Evolutionary conservation across 805 yeast species (phyloP).

Genomic region (Pichia thaimueangensis): DNA sequence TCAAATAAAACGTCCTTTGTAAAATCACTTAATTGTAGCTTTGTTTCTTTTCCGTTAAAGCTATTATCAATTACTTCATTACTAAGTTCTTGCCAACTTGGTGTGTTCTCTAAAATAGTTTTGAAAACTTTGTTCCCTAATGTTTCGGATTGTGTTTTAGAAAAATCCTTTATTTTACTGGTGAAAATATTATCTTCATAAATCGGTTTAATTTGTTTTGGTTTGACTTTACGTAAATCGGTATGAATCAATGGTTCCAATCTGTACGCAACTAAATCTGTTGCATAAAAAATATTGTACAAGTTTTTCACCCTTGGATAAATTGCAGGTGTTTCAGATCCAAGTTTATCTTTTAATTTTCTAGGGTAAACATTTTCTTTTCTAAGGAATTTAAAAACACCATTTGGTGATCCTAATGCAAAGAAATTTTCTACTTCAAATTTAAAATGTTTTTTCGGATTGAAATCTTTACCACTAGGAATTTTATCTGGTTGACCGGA

Average conservation of each 20-base stretch:
- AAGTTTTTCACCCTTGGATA: slow-evolving; percentile 58
- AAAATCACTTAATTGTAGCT: slow-evolving; percentile 21
- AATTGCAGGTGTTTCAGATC: slow-evolving; percentile 16
- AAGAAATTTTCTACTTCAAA: slow-evolving; percentile 73
- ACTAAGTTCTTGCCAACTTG: slow-evolving; percentile 2
- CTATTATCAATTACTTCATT: neutral
- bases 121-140: slow-evolving; percentile 26
- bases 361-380: slow-evolving; percentile 49
- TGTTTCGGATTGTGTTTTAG: slow-evolving; percentile 15
- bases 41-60: slow-evolving; percentile 11
- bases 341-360: slow-evolving; percentile 7
- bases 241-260: slow-evolving; percentile 73
- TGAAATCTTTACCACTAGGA: slow-evolving; percentile 24
- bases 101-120: slow-evolving; percentile 7
- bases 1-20: slow-evolving; percentile 33
- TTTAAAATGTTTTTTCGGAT: slow-evolving; percentile 38
- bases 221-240: slow-evolving; percentile 41
- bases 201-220: slow-evolving; percentile 54
- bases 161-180: slow-evolving; percentile 4
- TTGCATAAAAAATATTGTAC: slow-evolving; percentile 81
- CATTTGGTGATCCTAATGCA: slow-evolving; percentile 86
- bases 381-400: slow-evolving; percentile 72
- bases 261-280: slow-evolving; percentile 88
- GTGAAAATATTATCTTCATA: slow-evolving; percentile 40
- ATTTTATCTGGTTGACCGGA: slow-evolving; percentile 36